Conservation (phyloP, 106 monocot genomes). For the Alisma plantagoaquatica region DNA sequence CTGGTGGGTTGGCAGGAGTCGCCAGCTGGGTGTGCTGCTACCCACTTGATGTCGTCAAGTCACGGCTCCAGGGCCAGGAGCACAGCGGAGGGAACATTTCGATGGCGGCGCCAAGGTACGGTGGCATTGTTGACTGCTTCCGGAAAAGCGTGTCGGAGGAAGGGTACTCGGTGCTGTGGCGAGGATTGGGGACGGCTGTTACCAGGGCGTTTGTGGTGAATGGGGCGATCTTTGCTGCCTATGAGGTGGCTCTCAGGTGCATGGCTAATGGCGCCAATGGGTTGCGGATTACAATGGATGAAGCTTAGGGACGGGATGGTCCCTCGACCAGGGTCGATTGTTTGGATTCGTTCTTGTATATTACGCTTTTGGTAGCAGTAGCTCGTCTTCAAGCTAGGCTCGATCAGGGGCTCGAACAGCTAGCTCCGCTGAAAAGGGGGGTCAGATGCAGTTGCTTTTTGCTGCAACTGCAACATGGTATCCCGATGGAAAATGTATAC, state of each 20-base stretch:
- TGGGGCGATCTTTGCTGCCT: slow-evolving; percentile 86
- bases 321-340: too few relatives aligned
- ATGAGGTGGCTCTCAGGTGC: slow-evolving; percentile 69
- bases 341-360: too few relatives aligned
- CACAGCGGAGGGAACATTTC: background rate
- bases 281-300: slow-evolving; percentile 31
- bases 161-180: slow-evolving; percentile 66
- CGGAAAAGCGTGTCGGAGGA: slow-evolving; percentile 71
- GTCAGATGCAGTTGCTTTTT: too few relatives aligned
- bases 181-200: slow-evolving; percentile 85
- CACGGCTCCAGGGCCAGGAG: slow-evolving; percentile 70
- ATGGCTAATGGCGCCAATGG: slow-evolving; percentile 29
- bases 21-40: slow-evolving; percentile 90
- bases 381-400: too few relatives aligned
- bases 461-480: too few relatives aligned
- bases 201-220: slow-evolving; percentile 84
- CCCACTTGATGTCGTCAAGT: slow-evolving; percentile 84
- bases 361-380: too few relatives aligned
- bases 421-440: too few relatives aligned
- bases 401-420: too few relatives aligned
- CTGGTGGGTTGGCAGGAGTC: slow-evolving; percentile 84
- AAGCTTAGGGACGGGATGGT: too few relatives aligned
- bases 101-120: slow-evolving; percentile 32
- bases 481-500: too few relatives aligned
- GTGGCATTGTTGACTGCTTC: slow-evolving; percentile 78